Evolutionary conservation across 176 grass and related monocot genomes (phyloP).

Genomic region (Oryza rufipogon): DNA sequence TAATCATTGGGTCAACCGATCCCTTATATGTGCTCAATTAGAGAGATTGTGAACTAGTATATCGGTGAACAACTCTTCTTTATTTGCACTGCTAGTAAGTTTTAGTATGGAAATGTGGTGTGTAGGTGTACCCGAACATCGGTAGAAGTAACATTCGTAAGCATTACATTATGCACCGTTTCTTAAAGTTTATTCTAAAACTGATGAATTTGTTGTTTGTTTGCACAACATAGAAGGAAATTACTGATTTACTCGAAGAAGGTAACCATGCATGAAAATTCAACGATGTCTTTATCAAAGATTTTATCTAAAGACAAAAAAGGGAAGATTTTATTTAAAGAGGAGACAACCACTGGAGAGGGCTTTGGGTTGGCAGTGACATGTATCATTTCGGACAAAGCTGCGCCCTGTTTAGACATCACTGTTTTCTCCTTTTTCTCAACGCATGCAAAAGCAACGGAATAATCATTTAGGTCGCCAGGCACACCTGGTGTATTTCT

Average conservation of each 20-base stretch:
- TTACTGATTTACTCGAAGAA: neutral
- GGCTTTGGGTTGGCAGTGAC: neutral
- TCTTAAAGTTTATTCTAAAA: neutral
- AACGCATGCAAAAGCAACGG: conserved; percentile 33
- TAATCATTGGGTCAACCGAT: too few species aligned
- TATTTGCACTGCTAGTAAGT: too few species aligned
- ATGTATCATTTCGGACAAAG: conserved; percentile 21
- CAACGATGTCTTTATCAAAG: neutral
- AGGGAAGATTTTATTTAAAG: neutral
- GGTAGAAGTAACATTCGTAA: neutral
- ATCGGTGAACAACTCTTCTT: too few species aligned
- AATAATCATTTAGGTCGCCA: neutral
- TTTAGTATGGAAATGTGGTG: neutral
- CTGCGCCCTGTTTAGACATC: conserved; percentile 17
- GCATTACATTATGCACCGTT: neutral
- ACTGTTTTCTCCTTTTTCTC: conserved; percentile 10
- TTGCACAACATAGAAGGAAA: neutral
- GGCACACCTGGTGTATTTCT: neutral
- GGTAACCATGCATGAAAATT: neutral
- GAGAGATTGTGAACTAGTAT: too few species aligned
- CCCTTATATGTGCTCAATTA: too few species aligned
- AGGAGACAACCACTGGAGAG: neutral
- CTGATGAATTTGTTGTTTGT: neutral
- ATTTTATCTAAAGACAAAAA: neutral
- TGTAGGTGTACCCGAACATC: too few species aligned